Evolutionary conservation across 331 rosid species (phyloP).

Genomic region (Stylosanthes scabra): DNA sequence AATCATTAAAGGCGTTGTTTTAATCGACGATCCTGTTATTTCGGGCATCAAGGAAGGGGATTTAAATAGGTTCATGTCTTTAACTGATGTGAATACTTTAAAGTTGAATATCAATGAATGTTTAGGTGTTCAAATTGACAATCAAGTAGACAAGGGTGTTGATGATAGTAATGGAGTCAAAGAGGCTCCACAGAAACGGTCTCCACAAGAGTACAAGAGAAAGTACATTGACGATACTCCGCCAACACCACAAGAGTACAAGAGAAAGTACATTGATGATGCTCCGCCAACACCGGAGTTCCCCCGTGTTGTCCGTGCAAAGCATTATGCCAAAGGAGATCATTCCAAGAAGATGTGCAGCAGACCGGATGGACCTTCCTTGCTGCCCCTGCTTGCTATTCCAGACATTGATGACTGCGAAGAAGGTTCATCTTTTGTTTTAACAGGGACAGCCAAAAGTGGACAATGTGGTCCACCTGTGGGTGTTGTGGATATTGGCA

Average conservation of each 20-base stretch:
- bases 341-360: conserved; percentile 39
- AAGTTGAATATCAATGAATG: conserved; percentile 52
- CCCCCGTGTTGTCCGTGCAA: conserved; percentile 25
- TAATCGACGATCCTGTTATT: conserved; percentile 54
- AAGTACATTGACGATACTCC: conserved; percentile 36
- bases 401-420: conserved; percentile 35
- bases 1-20: conserved; percentile 61
- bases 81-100: conserved; percentile 47
- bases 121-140: conserved; percentile 13
- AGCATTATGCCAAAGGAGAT: conserved; percentile 32
- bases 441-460: conserved; percentile 78
- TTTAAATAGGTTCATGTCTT: conserved; percentile 54
- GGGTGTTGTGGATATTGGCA: conserved; percentile 85
- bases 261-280: conserved; percentile 43
- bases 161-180: not conserved
- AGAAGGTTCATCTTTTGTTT: conserved; percentile 42
- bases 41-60: conserved; percentile 47
- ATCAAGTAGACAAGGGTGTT: conserved; percentile 17
- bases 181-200: conserved; percentile 18
- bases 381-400: conserved; percentile 58
- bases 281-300: conserved; percentile 4
- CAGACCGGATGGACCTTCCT: conserved; percentile 50
- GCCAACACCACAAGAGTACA: conserved; percentile 43
- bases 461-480: conserved; percentile 70
- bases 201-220: conserved; percentile 46